Evolutionary conservation across 2,329 filamentous ascomycete genomes (phyloP).

Genomic region (Coniella lustricola): DNA sequence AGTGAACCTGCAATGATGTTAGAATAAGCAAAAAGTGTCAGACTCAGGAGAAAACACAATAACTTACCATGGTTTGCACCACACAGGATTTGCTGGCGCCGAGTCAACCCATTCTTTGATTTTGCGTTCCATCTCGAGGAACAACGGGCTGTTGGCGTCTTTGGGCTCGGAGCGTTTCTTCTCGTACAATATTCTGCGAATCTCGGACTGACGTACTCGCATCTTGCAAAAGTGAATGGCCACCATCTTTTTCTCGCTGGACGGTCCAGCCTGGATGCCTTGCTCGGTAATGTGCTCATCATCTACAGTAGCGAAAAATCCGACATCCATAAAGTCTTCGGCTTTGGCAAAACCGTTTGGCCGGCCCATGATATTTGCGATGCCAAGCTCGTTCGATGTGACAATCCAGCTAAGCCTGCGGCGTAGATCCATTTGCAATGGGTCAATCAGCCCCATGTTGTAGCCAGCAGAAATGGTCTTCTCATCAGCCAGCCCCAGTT

Average conservation of each 20-base stretch:
- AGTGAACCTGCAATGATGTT: slow-evolving; percentile 45
- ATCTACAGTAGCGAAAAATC: slow-evolving; percentile 74
- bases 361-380: slow-evolving; percentile 81
- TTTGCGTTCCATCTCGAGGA: slow-evolving; percentile 68
- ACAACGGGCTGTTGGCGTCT: slow-evolving; percentile 82
- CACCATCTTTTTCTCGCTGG: slow-evolving; percentile 76
- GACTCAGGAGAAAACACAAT: slow-evolving; percentile 7
- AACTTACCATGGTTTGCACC: slow-evolving; percentile 74
- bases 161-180: slow-evolving; percentile 70
- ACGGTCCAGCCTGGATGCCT: slow-evolving; percentile 65
- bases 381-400: slow-evolving; percentile 77
- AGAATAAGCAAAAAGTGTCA: neutral
- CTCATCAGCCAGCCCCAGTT: slow-evolving; percentile 81
- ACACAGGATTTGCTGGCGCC: slow-evolving; percentile 60
- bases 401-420: slow-evolving; percentile 84
- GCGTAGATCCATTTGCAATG: slow-evolving; percentile 80
- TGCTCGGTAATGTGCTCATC: slow-evolving; percentile 75
- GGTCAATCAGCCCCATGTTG: slow-evolving; percentile 54
- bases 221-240: slow-evolving; percentile 93
- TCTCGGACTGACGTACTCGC: slow-evolving; percentile 80
- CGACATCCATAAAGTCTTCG: slow-evolving; percentile 76
- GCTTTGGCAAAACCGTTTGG: slow-evolving; percentile 78
- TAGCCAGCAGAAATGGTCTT: slow-evolving; percentile 68
- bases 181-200: slow-evolving; percentile 78
- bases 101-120: slow-evolving; percentile 72